Conservation (phyloP, 2,329 filamentous ascomycete species). For the Fusarium sp. region DNA sequence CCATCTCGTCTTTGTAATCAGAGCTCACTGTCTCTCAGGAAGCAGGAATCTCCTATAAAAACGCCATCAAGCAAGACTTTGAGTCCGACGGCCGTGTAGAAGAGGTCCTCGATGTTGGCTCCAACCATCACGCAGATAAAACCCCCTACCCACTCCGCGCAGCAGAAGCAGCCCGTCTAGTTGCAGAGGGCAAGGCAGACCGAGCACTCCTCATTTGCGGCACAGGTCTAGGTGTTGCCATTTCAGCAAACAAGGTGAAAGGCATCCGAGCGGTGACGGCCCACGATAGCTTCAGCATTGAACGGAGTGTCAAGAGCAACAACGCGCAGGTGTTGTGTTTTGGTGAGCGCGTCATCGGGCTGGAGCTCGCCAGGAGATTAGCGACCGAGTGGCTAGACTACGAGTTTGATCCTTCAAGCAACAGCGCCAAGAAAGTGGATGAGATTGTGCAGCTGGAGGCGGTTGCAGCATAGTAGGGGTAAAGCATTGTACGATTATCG, state of each 20-base stretch:
- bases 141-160: conserved; percentile 86
- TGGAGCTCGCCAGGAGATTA: conserved; percentile 82
- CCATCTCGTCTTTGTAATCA: neutral
- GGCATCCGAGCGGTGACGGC: conserved; percentile 89
- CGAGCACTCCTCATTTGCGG: conserved; percentile 87
- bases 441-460: conserved; percentile 55
- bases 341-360: conserved; percentile 84
- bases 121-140: conserved; percentile 74
- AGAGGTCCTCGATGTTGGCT: conserved; percentile 80
- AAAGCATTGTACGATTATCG: neutral
- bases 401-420: conserved; percentile 73
- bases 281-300: conserved; percentile 87
- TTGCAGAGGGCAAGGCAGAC: conserved; percentile 74
- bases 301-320: conserved; percentile 84
- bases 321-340: conserved; percentile 90
- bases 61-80: conserved; percentile 79
- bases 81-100: conserved; percentile 74
- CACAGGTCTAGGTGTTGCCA: conserved; percentile 88
- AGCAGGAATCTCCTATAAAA: conserved; percentile 83
- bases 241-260: conserved; percentile 88
- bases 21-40: conserved; percentile 56
- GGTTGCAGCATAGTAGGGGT: conserved; percentile 36
- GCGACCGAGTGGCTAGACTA: conserved; percentile 89
- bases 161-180: conserved; percentile 75
- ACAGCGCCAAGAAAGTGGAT: conserved; percentile 59